Evolutionary conservation across 441 rosid species (phyloP).

Genomic region (Populus hybrid): DNA sequence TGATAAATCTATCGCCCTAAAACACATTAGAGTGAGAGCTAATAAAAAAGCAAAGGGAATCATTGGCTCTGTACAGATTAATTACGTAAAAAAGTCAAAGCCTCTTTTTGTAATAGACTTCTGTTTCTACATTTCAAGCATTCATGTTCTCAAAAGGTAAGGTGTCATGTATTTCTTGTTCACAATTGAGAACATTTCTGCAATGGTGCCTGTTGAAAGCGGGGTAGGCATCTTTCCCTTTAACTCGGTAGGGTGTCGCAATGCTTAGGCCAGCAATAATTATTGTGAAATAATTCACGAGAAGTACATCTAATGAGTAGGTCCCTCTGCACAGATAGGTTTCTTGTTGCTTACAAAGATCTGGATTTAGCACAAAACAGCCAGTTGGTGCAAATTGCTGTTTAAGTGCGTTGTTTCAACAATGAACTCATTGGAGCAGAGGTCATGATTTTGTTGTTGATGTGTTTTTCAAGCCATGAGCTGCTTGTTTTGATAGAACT

Average conservation of each 20-base stretch:
- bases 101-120: slow-evolving; percentile 14
- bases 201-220: no score
- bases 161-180: background rate
- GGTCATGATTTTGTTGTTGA: background rate
- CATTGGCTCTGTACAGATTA: slow-evolving; percentile 6
- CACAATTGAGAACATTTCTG: background rate
- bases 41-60: slow-evolving; percentile 23
- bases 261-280: slow-evolving; percentile 1
- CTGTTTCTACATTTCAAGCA: slow-evolving; percentile 36
- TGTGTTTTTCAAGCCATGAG: background rate
- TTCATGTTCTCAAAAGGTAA: slow-evolving; percentile 8
- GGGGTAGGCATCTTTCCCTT: background rate
- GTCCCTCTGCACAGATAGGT: background rate
- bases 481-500: background rate
- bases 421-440: background rate
- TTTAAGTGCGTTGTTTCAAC: background rate
- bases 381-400: background rate
- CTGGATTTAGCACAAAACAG: background rate
- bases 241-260: background rate
- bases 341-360: background rate
- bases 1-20: slow-evolving; percentile 2
- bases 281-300: slow-evolving; percentile 14
- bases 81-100: slow-evolving; percentile 27
- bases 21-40: background rate
- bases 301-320: background rate